phyloP scores from a whole-genome alignment of 768 basidiomycete genomes.

The Podaxis sp. region DNA sequence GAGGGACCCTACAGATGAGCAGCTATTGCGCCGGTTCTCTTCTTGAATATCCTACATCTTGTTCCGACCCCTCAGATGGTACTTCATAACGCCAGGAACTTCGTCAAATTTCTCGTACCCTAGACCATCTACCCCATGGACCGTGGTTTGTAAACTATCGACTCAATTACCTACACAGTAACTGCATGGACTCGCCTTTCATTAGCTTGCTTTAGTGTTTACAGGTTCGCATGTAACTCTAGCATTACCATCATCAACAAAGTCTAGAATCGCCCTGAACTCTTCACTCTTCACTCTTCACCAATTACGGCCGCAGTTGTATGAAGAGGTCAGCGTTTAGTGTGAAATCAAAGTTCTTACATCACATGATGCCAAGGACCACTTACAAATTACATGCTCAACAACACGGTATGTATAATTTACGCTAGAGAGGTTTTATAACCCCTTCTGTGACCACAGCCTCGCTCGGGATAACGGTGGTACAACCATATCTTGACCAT shows the following conservation, averaged over 20 bases:
- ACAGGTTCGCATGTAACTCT: conserved; percentile 10
- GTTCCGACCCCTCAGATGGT: neutral
- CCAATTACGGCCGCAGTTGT: neutral
- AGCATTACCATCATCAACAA: neutral
- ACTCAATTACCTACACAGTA: neutral
- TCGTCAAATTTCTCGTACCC: conserved; percentile 3
- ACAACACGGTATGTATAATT: neutral
- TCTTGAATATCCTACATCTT: conserved; percentile 21
- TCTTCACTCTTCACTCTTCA: neutral
- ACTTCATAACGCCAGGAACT: neutral
- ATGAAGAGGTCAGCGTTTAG: neutral
- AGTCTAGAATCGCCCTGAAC: neutral
- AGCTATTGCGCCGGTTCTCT: conserved; percentile 58
- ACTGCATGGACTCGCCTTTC: neutral
- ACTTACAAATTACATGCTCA: too few species aligned
- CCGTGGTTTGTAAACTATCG: conserved; percentile 9
- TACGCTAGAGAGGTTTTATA: neutral
- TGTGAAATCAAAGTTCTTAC: neutral
- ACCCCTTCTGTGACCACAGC: neutral
- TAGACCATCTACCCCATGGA: neutral
- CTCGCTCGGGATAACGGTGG: neutral
- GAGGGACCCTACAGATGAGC: conserved; percentile 66
- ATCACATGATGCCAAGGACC: too few species aligned
- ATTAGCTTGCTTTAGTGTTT: neutral
- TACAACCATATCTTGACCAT: conserved; percentile 2